These are phyloP conservation scores for Theileria equi DNA, from an alignment of 169 alveolate genomes.

Conservation along the genomic window DNA sequence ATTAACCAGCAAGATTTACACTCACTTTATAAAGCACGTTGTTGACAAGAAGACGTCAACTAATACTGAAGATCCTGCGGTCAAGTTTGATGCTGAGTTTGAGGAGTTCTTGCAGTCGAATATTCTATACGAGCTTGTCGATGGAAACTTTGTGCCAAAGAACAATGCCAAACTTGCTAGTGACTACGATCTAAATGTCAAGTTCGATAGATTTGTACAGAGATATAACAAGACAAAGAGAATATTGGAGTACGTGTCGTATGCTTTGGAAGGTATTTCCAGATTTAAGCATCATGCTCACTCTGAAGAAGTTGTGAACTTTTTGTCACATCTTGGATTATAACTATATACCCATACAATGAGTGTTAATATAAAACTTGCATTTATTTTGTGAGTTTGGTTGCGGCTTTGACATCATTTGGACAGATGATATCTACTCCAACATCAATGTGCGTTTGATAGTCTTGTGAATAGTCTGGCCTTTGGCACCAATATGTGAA, in stretches of 20 bases:
- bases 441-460: constrained; percentile 6
- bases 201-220: constrained; percentile 60
- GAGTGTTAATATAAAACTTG: neutral
- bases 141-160: constrained; percentile 60
- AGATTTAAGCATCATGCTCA: constrained; percentile 37
- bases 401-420: constrained; percentile 30
- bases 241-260: constrained; percentile 53
- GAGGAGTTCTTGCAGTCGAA: constrained; percentile 57
- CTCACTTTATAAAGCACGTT: constrained; percentile 78
- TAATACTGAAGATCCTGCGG: constrained; percentile 43
- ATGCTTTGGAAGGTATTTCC: constrained; percentile 54
- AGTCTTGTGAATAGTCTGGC: constrained; percentile 14
- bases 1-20: constrained; percentile 78
- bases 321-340: constrained; percentile 52
- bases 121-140: constrained; percentile 52
- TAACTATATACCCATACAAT: neutral
- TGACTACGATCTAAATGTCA: constrained; percentile 63
- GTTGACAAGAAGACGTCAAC: constrained; percentile 33
- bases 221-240: constrained; percentile 39
- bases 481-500: constrained; percentile 31
- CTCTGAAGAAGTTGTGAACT: constrained; percentile 58
- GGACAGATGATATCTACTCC: constrained; percentile 51
- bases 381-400: neutral
- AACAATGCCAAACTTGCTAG: constrained; percentile 46
- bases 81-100: constrained; percentile 52